Conservation (phyloP, 345 rosid genomes). For the Citrus australasica region DNA sequence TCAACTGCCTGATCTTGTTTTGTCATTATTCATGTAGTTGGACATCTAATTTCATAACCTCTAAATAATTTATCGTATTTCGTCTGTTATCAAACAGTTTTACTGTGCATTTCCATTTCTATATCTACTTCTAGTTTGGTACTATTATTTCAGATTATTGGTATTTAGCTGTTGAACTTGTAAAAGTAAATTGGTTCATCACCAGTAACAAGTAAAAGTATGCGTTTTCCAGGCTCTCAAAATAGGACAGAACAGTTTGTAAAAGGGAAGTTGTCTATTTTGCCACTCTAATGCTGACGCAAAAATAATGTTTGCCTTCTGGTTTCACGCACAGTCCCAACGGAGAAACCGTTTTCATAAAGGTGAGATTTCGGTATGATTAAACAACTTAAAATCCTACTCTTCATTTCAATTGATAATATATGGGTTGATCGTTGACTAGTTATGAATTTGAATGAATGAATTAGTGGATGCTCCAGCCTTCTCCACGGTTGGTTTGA, state of each 20-base stretch:
- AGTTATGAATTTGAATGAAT: background rate
- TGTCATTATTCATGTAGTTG: background rate
- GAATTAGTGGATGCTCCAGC: constrained; percentile 32
- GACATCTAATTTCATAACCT: background rate
- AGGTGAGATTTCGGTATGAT: constrained; percentile 29
- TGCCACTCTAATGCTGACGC: no score
- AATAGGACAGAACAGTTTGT: background rate
- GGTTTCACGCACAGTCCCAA: constrained; percentile 34
- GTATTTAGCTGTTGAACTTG: background rate
- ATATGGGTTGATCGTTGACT: background rate
- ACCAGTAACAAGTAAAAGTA: no score
- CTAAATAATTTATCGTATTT: background rate
- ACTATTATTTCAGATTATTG: background rate
- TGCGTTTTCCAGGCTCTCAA: no score
- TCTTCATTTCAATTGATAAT: background rate
- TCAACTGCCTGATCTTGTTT: background rate
- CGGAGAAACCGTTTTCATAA: constrained; percentile 72
- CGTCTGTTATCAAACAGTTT: background rate
- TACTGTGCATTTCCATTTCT: background rate
- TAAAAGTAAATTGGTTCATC: background rate
- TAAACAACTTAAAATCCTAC: background rate
- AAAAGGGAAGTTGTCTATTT: background rate
- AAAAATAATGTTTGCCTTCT: no score
- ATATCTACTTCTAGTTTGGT: no score
- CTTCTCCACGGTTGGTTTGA: constrained; percentile 37